Percentiles rank a stretch among this genome's conserved stretches.
phyloP scores from a whole-genome alignment of 2,329 filamentous ascomycete species.

The Colletotrichum shisoi region DNA sequence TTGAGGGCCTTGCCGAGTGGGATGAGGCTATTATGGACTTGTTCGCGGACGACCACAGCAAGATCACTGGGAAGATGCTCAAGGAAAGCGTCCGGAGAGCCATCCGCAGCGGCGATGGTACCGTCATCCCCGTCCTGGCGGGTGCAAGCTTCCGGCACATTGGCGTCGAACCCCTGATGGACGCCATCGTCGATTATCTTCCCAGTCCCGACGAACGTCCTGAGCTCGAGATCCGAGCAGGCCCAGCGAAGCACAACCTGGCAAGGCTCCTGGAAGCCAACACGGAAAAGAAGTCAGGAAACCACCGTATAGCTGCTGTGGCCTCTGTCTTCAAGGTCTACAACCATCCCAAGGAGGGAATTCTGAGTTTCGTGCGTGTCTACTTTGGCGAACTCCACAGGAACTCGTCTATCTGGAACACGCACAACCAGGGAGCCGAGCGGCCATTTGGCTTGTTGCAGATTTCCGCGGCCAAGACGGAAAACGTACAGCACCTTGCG shows the following conservation, averaged over 20 bases:
- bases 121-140: conserved; percentile 85
- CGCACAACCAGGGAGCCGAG: conserved; percentile 80
- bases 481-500: conserved; percentile 81
- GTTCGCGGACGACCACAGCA: conserved; percentile 79
- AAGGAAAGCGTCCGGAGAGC: conserved; percentile 77
- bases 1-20: conserved; percentile 86
- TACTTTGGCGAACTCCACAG: conserved; percentile 83
- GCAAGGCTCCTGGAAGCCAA: conserved; percentile 44
- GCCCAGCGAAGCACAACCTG: conserved; percentile 60
- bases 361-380: conserved; percentile 89
- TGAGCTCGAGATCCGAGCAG: conserved; percentile 78
- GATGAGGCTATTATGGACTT: conserved; percentile 86
- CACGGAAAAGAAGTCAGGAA: conserved; percentile 45
- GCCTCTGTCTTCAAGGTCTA: conserved; percentile 93
- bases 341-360: conserved; percentile 82
- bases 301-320: conserved; percentile 55
- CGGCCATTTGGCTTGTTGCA: conserved; percentile 81
- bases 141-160: conserved; percentile 94
- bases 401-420: conserved; percentile 84
- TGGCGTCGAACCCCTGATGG: conserved; percentile 88
- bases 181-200: conserved; percentile 86
- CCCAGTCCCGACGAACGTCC: conserved; percentile 83
- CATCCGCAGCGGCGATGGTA: conserved; percentile 72
- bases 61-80: conserved; percentile 74
- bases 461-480: conserved; percentile 87